Base-by-base conservation (phyloP, 2,329 filamentous ascomycete species). In the Emmonsia crescens region DNA sequence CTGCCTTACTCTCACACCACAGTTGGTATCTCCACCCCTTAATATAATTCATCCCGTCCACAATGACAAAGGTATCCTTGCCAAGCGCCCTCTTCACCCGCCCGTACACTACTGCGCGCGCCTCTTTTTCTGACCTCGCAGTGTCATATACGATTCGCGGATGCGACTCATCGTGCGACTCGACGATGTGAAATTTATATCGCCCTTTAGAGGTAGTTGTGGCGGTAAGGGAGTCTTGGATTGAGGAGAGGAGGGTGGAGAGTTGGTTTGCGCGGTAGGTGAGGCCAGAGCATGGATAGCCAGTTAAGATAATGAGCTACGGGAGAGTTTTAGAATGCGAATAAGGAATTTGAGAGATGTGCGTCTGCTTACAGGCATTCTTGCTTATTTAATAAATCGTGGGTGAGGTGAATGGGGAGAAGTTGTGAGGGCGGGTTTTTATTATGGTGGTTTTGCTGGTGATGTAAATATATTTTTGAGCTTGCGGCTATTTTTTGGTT, bases 21-120 rank as follows among this genome's bases (percentile, higher is more conserved):
- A 87, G 72, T 73, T 87, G 85, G 68, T 87, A 87, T 46, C 84
- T 78, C 72, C 83, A 86, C 24, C 84, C 85, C 72, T 87, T 87
- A 75, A 87, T 87, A 71, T 87, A 87, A 70, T 87, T 86, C 75
- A 85, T 78, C 38, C 82, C 82, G 71, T 87, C 84, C 1, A 84
- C 80, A 58, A 87, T 82, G 51, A 87, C 83, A 62, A 87, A 80
- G 56, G 78, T 81, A 69, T 85, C 82, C 57, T 78, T 78, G 21
- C 78, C 78, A 54, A 87, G 73, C 27, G 78, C 74, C 40, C 85
- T 78, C 72, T 86, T 86, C 62, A 86, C 80, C 63, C 84, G 82
- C 12, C 82, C 82, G 66, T 83, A 84, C 63, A 83, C 80, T 24
- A 83, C 80, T 31, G 83, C 85, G 2, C 84, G 81, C 3, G 84